Evolutionary conservation across 352 stramenopile species (phyloP).

Genomic region (Globisporangium paroecandrum): DNA sequence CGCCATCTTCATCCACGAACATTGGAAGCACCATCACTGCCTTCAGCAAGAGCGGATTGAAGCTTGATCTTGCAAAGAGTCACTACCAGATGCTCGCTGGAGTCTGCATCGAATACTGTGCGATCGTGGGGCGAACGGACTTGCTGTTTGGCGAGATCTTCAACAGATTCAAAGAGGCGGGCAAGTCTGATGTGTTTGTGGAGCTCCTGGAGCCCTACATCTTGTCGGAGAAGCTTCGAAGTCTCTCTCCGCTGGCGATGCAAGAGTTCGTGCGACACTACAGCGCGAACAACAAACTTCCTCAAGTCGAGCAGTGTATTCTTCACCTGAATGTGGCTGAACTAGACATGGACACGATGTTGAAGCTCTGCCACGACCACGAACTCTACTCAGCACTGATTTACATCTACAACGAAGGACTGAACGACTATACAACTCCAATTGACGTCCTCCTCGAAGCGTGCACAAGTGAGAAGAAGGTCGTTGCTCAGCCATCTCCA

Average conservation of each 20-base stretch:
- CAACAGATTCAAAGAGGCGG: conserved; percentile 75
- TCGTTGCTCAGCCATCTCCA: conserved; percentile 8
- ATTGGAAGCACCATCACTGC: conserved; percentile 16
- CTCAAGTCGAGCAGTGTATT: conserved; percentile 91
- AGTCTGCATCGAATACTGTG: conserved; percentile 95
- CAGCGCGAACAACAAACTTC: conserved; percentile 79
- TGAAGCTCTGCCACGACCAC: conserved; percentile 90
- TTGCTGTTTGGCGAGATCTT: conserved; percentile 88
- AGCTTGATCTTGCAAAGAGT: conserved; percentile 89
- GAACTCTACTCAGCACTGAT: conserved; percentile 93
- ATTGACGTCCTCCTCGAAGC: conserved; percentile 89
- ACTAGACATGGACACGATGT: conserved; percentile 92
- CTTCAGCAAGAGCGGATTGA: conserved; percentile 62
- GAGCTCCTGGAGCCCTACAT: conserved; percentile 95
- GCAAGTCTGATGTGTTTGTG: conserved; percentile 88
- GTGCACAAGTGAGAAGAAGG: conserved; percentile 48
- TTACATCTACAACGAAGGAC: conserved; percentile 92
- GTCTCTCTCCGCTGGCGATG: conserved; percentile 91
- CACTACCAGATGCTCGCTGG: conserved; percentile 96
- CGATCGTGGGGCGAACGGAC: conserved; percentile 83
- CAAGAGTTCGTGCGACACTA: conserved; percentile 93
- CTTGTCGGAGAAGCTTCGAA: conserved; percentile 90
- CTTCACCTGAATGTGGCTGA: conserved; percentile 93
- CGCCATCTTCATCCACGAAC: conserved; percentile 32
- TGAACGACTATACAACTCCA: conserved; percentile 91